Conservation (phyloP, 2,329 filamentous ascomycete genomes). For the Cryphonectria radicalis region DNA sequence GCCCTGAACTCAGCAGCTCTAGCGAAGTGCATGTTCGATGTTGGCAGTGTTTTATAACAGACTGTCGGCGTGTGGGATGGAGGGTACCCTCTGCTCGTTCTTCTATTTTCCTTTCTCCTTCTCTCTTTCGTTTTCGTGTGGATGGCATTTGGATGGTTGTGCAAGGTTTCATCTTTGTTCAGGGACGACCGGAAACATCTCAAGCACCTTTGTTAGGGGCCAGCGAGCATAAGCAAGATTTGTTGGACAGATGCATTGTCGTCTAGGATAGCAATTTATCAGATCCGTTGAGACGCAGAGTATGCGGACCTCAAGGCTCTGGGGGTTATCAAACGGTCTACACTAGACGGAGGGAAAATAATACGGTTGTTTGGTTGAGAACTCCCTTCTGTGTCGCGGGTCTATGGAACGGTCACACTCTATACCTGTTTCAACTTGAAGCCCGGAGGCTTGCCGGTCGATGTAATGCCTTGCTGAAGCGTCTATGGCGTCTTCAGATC, state of each 20-base stretch:
- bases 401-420: background rate
- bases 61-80: background rate
- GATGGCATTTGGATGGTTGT: background rate
- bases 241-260: background rate
- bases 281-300: background rate
- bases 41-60: background rate
- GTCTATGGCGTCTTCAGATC: conserved; percentile 23
- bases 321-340: background rate
- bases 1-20: background rate
- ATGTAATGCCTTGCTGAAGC: background rate
- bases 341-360: conserved; percentile 6
- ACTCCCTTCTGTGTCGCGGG: background rate
- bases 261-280: conserved; percentile 1
- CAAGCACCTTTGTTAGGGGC: background rate
- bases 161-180: background rate
- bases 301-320: background rate
- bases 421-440: background rate
- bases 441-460: background rate
- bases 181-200: background rate
- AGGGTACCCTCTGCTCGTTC: background rate
- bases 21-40: background rate
- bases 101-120: background rate
- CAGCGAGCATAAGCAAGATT: background rate
- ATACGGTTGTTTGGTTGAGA: conserved; percentile 1
- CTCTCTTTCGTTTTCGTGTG: background rate